Evolutionary conservation across 225 moss, liverwort and hornwort genomes (phyloP).

Genomic region (Thuidium tamariscinum): DNA sequence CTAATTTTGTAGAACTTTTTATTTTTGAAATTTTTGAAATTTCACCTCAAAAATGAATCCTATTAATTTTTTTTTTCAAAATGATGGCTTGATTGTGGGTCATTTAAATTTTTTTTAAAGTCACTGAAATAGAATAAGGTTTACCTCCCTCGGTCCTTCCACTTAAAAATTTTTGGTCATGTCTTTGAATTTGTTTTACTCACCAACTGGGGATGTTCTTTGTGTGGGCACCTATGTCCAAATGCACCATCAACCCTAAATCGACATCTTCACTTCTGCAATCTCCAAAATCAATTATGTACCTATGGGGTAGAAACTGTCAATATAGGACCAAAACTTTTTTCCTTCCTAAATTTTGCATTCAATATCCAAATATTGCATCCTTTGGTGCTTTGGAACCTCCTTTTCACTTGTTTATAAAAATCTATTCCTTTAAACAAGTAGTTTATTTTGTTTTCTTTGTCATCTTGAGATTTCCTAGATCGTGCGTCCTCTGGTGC

Average conservation of each 20-base stretch:
- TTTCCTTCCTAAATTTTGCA: not conserved
- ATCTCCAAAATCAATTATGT: not conserved
- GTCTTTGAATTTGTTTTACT: fast-evolving
- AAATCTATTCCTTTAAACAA: no score
- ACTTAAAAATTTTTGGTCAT: fast-evolving
- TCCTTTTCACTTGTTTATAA: not conserved
- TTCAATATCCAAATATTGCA: not conserved
- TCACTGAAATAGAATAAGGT: fast-evolving
- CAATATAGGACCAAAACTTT: not conserved
- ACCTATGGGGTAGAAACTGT: not conserved
- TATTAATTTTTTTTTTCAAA: not conserved
- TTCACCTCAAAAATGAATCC: not conserved
- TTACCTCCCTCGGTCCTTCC: not conserved
- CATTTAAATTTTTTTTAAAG: not conserved
- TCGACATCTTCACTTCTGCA: not conserved
- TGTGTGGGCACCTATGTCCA: fast-evolving
- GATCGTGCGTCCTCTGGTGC: no score
- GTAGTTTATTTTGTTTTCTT: no score
- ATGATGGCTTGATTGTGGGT: not conserved
- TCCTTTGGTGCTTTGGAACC: not conserved
- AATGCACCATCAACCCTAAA: not conserved
- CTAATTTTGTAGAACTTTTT: not conserved
- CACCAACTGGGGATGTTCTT: no score
- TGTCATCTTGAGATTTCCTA: no score
- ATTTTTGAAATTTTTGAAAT: not conserved